Conservation (phyloP, 2,329 filamentous ascomycete genomes). For the Fusarium sterilihyphosum region DNA sequence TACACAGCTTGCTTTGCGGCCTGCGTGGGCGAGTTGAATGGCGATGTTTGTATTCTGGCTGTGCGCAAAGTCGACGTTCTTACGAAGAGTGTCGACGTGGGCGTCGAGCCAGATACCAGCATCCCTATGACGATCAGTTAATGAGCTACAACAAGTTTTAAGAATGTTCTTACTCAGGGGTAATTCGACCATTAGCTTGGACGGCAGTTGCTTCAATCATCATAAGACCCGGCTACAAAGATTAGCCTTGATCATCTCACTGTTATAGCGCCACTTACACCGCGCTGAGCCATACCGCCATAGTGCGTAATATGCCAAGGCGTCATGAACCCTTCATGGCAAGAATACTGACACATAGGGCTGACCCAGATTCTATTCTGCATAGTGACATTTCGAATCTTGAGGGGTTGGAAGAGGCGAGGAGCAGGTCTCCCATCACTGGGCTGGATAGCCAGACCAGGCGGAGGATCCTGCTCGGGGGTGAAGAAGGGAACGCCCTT, state of each 20-base stretch:
- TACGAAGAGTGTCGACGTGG: conserved; percentile 69
- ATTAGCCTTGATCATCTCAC: conserved; percentile 35
- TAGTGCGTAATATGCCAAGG: conserved; percentile 79
- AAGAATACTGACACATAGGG: conserved; percentile 60
- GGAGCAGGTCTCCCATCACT: conserved; percentile 61
- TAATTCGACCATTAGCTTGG: conserved; percentile 74
- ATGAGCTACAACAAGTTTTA: neutral
- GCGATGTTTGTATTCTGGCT: conserved; percentile 72
- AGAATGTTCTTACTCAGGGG: conserved; percentile 59
- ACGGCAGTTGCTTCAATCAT: conserved; percentile 78
- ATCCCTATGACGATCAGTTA: conserved; percentile 58
- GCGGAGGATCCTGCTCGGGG: conserved; percentile 55
- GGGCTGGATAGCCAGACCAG: conserved; percentile 54
- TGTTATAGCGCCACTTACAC: conserved; percentile 51
- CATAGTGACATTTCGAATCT: conserved; percentile 56
- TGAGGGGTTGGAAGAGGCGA: conserved; percentile 60
- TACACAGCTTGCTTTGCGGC: conserved; percentile 63
- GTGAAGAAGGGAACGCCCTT: conserved; percentile 58
- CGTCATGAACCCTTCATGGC: conserved; percentile 68
- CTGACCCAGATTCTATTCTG: conserved; percentile 59
- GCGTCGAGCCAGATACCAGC: conserved; percentile 72
- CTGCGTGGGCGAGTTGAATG: conserved; percentile 77
- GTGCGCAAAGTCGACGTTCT: conserved; percentile 73
- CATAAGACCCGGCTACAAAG: conserved; percentile 63
- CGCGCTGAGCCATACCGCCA: conserved; percentile 76